These are phyloP conservation scores for Oryza rufipogon DNA, from an alignment of 176 grass and related monocot species.

Conservation along the genomic window DNA sequence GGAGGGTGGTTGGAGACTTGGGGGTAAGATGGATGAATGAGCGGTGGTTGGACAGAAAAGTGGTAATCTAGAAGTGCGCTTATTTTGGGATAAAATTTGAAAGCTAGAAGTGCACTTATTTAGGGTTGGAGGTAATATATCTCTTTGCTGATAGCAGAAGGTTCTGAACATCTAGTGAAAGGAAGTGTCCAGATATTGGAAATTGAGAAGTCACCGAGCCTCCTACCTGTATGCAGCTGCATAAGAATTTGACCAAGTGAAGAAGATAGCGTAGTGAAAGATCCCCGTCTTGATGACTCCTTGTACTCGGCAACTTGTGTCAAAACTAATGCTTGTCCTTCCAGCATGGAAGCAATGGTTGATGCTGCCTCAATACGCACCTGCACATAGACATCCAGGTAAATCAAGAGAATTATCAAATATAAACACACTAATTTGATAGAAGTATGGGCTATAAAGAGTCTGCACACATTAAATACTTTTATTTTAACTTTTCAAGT, in stretches of 20 bases:
- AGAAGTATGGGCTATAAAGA: background rate
- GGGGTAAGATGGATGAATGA: no score
- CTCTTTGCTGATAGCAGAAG: background rate
- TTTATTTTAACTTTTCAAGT: background rate
- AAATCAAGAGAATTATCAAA: conserved; percentile 17
- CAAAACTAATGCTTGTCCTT: conserved; percentile 76
- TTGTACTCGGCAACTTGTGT: conserved; percentile 96
- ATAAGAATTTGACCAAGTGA: conserved; percentile 92
- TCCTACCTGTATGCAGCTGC: conserved; percentile 89
- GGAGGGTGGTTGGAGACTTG: no score
- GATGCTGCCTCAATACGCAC: conserved; percentile 78
- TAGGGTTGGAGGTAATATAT: background rate
- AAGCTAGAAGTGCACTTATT: no score
- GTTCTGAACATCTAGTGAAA: background rate
- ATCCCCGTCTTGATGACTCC: conserved; percentile 72
- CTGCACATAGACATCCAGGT: conserved; percentile 34
- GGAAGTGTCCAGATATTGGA: conserved; percentile 17
- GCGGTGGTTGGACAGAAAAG: no score
- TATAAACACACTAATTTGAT: conserved; percentile 10
- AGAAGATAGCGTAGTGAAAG: conserved; percentile 88
- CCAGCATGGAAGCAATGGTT: conserved; percentile 78
- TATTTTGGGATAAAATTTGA: no score
- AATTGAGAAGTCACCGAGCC: conserved; percentile 17
- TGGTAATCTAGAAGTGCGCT: no score
- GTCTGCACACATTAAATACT: background rate